Evolutionary conservation across 306 rosid genomes (phyloP).

Genomic region (Vigna radiata): DNA sequence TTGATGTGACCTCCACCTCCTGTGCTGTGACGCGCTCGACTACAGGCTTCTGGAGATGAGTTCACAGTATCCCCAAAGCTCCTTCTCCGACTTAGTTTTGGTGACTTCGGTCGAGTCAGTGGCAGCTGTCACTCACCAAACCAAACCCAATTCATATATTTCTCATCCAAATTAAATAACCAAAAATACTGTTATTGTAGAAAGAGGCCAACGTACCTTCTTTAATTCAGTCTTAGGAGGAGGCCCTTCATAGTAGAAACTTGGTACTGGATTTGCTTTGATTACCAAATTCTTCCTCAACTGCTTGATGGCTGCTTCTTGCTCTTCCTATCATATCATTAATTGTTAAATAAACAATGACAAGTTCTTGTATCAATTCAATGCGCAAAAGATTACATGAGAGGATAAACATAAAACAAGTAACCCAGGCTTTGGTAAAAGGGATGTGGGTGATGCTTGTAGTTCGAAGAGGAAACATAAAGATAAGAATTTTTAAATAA

Average conservation of each 20-base stretch:
- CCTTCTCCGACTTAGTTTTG: conserved; percentile 84
- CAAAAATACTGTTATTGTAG: too few species aligned
- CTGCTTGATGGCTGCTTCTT: conserved; percentile 89
- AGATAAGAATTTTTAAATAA: not conserved
- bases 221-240: conserved; percentile 89
- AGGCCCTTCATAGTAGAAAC: conserved; percentile 89
- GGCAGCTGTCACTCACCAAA: conserved; percentile 73
- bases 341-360: not conserved
- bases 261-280: conserved; percentile 97
- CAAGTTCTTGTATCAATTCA: conserved; percentile 9
- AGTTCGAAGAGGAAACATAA: not conserved
- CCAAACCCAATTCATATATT: not conserved
- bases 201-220: conserved; percentile 61
- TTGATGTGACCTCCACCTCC: conserved; percentile 57
- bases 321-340: conserved; percentile 77
- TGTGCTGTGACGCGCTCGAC: conserved; percentile 72
- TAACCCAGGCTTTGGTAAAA: not conserved
- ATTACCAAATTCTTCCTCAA: conserved; percentile 85
- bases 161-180: not conserved
- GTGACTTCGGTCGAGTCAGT: conserved; percentile 87
- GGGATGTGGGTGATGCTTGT: not conserved
- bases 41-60: conserved; percentile 54
- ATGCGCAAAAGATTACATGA: not conserved
- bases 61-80: conserved; percentile 71
- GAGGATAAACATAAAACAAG: not conserved